Evolutionary conservation across 2,329 filamentous ascomycete species (phyloP).

Genomic region (Neonectria punicea): DNA sequence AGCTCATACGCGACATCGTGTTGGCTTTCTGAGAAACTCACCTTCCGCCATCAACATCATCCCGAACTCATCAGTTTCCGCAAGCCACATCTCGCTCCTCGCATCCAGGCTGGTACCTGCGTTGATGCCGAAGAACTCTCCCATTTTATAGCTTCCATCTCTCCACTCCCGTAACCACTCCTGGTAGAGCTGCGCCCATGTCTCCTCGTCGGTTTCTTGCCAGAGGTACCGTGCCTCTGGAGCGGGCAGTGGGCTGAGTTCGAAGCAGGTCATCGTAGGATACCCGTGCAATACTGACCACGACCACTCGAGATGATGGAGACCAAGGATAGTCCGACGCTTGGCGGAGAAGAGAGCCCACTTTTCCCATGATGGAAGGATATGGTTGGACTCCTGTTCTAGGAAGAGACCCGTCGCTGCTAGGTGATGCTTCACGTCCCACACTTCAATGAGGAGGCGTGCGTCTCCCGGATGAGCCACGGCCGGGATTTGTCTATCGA

Average conservation of each 20-base stretch:
- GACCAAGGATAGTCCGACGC: not conserved
- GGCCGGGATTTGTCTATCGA: not conserved
- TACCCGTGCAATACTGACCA: slow-evolving; percentile 3
- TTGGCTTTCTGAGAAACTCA: not conserved
- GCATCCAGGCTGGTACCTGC: not conserved
- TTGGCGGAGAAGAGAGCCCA: not conserved
- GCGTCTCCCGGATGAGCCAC: not conserved
- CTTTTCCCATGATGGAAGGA: not conserved
- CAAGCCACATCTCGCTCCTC: slow-evolving; percentile 7
- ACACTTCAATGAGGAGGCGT: not conserved
- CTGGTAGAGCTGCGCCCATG: not conserved
- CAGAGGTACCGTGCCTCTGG: slow-evolving; percentile 1
- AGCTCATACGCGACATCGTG: not conserved
- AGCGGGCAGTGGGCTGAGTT: slow-evolving; percentile 1
- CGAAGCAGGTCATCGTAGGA: not conserved
- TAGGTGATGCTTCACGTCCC: not conserved
- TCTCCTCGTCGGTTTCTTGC: not conserved
- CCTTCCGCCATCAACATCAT: slow-evolving; percentile 12
- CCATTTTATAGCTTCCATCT: slow-evolving; percentile 5
- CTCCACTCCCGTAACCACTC: not conserved
- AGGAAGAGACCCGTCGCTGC: slow-evolving; percentile 5
- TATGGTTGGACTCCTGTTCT: not conserved
- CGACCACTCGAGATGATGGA: slow-evolving; percentile 7
- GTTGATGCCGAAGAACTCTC: not conserved
- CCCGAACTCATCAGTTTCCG: slow-evolving; percentile 7